Evolutionary conservation across 495 filamentous ascomycete species (phyloP).

Genomic region (Penicillium antarcticum): DNA sequence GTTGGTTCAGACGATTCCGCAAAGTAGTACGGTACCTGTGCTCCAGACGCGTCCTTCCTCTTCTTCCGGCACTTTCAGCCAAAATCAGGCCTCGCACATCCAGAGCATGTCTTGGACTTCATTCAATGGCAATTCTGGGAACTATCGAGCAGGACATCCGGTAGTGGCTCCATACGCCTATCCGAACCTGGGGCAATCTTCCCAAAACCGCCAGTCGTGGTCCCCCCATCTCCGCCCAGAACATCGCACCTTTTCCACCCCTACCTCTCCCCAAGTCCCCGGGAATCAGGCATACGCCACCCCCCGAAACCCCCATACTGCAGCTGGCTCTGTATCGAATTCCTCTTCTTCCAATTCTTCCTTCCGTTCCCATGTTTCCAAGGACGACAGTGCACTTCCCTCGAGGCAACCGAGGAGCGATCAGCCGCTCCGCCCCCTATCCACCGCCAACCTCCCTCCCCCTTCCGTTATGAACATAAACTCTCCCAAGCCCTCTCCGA

Average conservation of each 20-base stretch:
- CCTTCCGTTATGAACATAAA: constrained; percentile 43
- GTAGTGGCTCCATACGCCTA: constrained; percentile 82
- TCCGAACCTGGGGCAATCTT: constrained; percentile 57
- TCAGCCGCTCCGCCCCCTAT: constrained; percentile 47
- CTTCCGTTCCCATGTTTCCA: constrained; percentile 38
- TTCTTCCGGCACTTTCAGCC: constrained; percentile 52
- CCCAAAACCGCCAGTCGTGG: constrained; percentile 55
- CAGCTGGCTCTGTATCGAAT: constrained; percentile 60
- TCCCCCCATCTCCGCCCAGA: constrained; percentile 62
- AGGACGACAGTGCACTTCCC: constrained; percentile 48
- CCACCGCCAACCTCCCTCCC: constrained; percentile 47
- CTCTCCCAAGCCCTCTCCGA: constrained; percentile 58
- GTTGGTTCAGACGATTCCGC: constrained; percentile 85
- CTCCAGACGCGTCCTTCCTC: constrained; percentile 78
- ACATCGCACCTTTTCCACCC: constrained; percentile 63
- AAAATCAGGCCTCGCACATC: constrained; percentile 46
- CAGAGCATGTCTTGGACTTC: constrained; percentile 62
- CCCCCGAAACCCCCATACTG: constrained; percentile 52
- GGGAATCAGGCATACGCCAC: constrained; percentile 40
- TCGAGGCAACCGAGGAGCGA: constrained; percentile 37
- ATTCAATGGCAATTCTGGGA: constrained; percentile 56
- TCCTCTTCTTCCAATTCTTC: constrained; percentile 48
- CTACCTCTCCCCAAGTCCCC: constrained; percentile 49
- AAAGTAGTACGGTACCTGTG: constrained; percentile 75
- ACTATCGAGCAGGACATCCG: constrained; percentile 67